These are phyloP conservation scores for Metrosideros polymorpha DNA, from an alignment of 441 rosid species.

Conservation along the genomic window DNA sequence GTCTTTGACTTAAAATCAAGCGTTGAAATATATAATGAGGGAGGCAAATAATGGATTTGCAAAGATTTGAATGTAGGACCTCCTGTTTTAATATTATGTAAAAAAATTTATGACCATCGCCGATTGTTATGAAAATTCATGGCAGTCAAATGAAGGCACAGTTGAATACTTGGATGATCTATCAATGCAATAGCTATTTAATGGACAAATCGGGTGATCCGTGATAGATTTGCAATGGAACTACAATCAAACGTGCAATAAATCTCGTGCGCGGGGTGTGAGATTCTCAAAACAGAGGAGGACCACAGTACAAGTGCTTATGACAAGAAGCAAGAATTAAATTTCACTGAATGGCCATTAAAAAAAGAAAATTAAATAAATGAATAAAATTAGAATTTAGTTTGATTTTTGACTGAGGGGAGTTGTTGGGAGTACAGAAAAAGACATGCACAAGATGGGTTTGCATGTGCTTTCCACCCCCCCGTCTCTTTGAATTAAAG, in stretches of 20 bases:
- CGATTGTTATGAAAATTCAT: too few species aligned
- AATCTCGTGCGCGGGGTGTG: background rate
- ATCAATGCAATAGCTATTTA: background rate
- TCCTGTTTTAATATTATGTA: too few species aligned
- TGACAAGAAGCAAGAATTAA: background rate
- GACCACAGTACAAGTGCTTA: background rate
- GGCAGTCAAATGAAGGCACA: too few species aligned
- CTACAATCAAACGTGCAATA: background rate
- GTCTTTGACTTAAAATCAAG: too few species aligned
- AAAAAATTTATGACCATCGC: too few species aligned
- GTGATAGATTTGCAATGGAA: background rate
- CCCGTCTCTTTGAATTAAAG: slow-evolving; percentile 17
- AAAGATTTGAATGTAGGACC: too few species aligned
- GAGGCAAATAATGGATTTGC: too few species aligned
- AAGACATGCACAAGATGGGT: slow-evolving; percentile 13
- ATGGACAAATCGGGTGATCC: background rate
- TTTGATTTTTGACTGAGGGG: background rate
- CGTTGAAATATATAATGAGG: too few species aligned
- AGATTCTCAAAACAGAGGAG: background rate
- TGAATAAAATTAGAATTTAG: background rate
- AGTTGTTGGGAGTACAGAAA: slow-evolving; percentile 3
- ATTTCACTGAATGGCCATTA: background rate
- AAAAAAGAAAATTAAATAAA: background rate
- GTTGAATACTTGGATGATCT: too few species aligned
- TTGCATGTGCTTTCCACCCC: slow-evolving; percentile 31